These are phyloP conservation scores for Auricularia cornea DNA, from an alignment of 768 basidiomycete species.

Conservation along the genomic window DNA sequence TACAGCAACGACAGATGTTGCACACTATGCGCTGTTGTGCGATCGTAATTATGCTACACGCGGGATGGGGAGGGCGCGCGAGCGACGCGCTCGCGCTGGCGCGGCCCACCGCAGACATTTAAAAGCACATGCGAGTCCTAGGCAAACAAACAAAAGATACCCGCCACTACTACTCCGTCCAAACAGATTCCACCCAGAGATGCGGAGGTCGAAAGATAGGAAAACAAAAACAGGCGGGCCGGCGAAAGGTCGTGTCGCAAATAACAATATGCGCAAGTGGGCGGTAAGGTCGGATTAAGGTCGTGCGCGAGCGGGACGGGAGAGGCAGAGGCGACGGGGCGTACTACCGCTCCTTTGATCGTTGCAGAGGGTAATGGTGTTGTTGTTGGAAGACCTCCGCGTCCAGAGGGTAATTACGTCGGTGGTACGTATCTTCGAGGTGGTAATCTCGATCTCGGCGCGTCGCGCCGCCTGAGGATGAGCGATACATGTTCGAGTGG, in stretches of 20 bases:
- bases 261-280: not conserved
- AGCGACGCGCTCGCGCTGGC: too few species aligned
- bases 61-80: too few species aligned
- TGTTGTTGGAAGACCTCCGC: not conserved
- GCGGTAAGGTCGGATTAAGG: not conserved
- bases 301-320: not conserved
- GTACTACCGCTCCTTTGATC: not conserved
- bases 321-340: not conserved
- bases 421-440: not conserved
- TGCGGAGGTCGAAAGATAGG: not conserved
- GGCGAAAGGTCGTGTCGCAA: not conserved
- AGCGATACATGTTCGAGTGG: not conserved
- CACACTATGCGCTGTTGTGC: too few species aligned
- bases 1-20: too few species aligned
- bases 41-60: too few species aligned
- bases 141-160: not conserved
- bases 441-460: not conserved
- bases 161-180: not conserved
- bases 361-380: not conserved
- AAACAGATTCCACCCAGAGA: not conserved
- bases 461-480: not conserved
- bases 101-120: too few species aligned
- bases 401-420: not conserved
- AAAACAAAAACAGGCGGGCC: not conserved
- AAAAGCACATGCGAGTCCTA: too few species aligned